These are phyloP conservation scores for Pythium myriotylum DNA, from an alignment of 352 stramenopile species.

Conservation along the genomic window DNA sequence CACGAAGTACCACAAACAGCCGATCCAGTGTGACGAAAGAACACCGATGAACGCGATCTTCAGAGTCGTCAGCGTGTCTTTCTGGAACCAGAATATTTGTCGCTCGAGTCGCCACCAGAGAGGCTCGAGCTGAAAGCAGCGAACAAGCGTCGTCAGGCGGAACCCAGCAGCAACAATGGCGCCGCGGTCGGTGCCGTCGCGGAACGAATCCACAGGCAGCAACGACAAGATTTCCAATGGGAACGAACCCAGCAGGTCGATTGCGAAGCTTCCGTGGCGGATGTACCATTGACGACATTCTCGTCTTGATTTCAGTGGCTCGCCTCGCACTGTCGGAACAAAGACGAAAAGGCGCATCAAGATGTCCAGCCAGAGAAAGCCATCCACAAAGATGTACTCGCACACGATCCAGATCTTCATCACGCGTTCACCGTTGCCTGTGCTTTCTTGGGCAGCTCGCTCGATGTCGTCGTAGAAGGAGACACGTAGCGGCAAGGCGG, in stretches of 20 bases:
- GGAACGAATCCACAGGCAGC: constrained; percentile 25
- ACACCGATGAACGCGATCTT: constrained; percentile 35
- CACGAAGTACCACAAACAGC: constrained; percentile 33
- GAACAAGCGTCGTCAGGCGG: constrained; percentile 30
- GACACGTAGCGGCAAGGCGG: constrained; percentile 30
- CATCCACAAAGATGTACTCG: constrained; percentile 34
- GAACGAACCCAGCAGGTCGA: constrained; percentile 32
- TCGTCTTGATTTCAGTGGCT: constrained; percentile 6
- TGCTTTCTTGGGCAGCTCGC: constrained; percentile 12
- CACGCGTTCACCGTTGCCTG: constrained; percentile 14
- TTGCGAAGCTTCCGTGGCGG: constrained; percentile 23
- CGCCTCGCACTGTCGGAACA: constrained; percentile 24
- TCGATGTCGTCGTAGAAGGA: constrained; percentile 35
- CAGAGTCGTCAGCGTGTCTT: constrained; percentile 25
- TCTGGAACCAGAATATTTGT: constrained; percentile 27
- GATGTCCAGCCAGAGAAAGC: constrained; percentile 35
- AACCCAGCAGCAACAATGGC: constrained; percentile 20
- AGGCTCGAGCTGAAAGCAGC: constrained; percentile 34
- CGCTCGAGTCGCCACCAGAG: constrained; percentile 33
- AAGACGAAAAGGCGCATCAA: constrained; percentile 30
- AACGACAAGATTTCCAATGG: constrained; percentile 29
- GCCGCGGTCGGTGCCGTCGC: constrained; percentile 3
- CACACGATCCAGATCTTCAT: constrained; percentile 30
- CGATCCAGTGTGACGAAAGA: constrained; percentile 34
- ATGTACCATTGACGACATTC: constrained; percentile 28